Percentiles rank a stretch among this genome's conserved stretches.
Evolutionary conservation across 202 grass and related monocot species (phyloP).

Genomic region (Brachypodium distachyon): DNA sequence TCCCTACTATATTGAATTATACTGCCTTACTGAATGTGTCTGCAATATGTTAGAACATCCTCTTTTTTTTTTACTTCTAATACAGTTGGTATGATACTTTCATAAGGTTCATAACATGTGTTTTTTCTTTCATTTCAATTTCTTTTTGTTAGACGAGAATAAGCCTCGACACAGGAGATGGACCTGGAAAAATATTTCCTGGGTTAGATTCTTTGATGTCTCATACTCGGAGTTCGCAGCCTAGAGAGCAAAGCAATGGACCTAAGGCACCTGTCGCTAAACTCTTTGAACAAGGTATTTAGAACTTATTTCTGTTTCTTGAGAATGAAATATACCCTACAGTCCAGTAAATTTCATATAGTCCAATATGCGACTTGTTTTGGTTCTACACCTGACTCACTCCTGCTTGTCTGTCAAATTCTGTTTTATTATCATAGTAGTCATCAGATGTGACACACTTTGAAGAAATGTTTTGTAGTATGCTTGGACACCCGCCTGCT

Average conservation of each 20-base stretch:
- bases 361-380: neutral
- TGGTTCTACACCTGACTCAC: neutral
- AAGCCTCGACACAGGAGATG: conserved; percentile 81
- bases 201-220: conserved; percentile 86
- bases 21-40: neutral
- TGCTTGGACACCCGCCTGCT: neutral
- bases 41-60: neutral
- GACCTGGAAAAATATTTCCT: conserved; percentile 87
- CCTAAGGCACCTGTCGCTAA: conserved; percentile 80
- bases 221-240: conserved; percentile 67
- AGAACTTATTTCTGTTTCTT: conserved; percentile 1
- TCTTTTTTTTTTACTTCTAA: conserved; percentile 10
- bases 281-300: conserved; percentile 95
- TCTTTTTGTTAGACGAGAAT: conserved; percentile 62
- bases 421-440: neutral
- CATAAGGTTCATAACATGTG: neutral
- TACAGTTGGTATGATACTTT: neutral
- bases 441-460: neutral
- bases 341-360: neutral
- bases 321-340: neutral
- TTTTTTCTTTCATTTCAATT: conserved; percentile 7
- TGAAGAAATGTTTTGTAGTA: neutral
- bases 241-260: conserved; percentile 82
- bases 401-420: neutral
- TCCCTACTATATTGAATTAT: neutral